A percentile compares a stretch with the other conserved stretches of the same genome.
phyloP scores from a whole-genome alignment of 2,329 filamentous ascomycete genomes.

The Ophiostoma ips region DNA sequence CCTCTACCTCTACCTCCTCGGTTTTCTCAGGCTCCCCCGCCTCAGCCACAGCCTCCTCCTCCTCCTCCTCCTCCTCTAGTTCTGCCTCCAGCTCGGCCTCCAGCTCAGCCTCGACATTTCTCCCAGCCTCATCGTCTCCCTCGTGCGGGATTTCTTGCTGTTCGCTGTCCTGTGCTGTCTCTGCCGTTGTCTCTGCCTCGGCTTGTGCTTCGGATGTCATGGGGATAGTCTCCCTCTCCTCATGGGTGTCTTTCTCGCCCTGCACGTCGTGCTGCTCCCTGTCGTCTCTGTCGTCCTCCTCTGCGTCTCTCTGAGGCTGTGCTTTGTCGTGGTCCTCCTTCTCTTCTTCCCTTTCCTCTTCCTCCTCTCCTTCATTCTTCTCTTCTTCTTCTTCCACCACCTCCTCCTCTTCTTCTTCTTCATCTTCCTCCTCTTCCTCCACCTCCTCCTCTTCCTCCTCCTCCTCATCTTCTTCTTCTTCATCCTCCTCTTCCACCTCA shows the following conservation, averaged over 20 bases:
- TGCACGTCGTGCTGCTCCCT: too few relatives aligned
- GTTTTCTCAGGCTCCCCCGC: neutral
- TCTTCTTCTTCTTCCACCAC: neutral
- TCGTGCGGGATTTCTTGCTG: too few relatives aligned
- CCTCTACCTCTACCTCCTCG: neutral
- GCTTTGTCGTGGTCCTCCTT: too few relatives aligned
- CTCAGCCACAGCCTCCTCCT: neutral
- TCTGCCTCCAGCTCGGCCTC: neutral
- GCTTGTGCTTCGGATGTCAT: neutral
- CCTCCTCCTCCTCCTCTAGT: neutral
- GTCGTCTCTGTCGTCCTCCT: neutral
- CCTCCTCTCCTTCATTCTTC: conserved; percentile 4
- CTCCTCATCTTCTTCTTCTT: conserved; percentile 1
- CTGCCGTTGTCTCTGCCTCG: neutral
- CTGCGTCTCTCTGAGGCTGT: too few relatives aligned
- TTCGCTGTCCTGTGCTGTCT: neutral
- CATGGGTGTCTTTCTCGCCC: neutral
- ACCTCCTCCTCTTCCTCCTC: neutral
- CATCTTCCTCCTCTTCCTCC: conserved; percentile 3
- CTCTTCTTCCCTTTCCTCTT: neutral
- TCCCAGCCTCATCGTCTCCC: neutral
- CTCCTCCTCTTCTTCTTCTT: neutral
- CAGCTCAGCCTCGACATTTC: neutral
- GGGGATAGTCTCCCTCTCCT: neutral
- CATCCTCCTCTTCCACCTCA: conserved; percentile 1